Evolutionary conservation across 2,329 filamentous ascomycete species (phyloP), one percentile per base, ranked within the genome.

Genomic region (Neospermospora avenae): DNA sequence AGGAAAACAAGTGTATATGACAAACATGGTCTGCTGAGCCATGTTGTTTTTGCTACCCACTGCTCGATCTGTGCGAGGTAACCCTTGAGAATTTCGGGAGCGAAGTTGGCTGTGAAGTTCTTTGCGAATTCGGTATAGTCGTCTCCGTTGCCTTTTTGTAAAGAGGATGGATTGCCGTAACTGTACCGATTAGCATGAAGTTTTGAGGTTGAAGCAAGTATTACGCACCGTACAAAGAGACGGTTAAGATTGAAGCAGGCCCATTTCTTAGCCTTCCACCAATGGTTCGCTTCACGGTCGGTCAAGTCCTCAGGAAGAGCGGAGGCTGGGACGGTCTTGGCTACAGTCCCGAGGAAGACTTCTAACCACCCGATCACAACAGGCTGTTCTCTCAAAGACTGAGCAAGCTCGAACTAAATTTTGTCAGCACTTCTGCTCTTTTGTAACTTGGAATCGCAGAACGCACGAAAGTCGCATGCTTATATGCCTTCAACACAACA

Each of bases 251-350:
- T 98, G 71, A 95, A 96, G 76, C 97, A 99, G 14, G 93, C 90
- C 95, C 95, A 98, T 77, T 99, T 99, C 86, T 98, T 98, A 65
- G 93, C 90, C 80, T 98, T 99, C 93, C 93, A 99, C 93, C 95
- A 99, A 75, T 97, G 92, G 73, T 96, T 93, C 70, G 88, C 84
- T 76, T 98, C 95, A 60, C 95, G 86, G 72, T 98, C 93, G 60
- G 91, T 86, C 55, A 88, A 78, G 61, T 87, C 90, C 62, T 96
- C 91, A 60, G 81, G 75, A 83, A 98, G 87, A 37, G 93, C 88
- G 68, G 82, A 86, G 58, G 89, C 82, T 4, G 95, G 95, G 37
- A 90, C 86, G 22, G 87, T 79, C 76, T 98, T 98, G 67, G 88
- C 87, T 37, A 98, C 90, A 55, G 96, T 91, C 63, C 89, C 87